Base-by-base conservation (phyloP, 208 protist species). In the Trypanosoma congolense region DNA sequence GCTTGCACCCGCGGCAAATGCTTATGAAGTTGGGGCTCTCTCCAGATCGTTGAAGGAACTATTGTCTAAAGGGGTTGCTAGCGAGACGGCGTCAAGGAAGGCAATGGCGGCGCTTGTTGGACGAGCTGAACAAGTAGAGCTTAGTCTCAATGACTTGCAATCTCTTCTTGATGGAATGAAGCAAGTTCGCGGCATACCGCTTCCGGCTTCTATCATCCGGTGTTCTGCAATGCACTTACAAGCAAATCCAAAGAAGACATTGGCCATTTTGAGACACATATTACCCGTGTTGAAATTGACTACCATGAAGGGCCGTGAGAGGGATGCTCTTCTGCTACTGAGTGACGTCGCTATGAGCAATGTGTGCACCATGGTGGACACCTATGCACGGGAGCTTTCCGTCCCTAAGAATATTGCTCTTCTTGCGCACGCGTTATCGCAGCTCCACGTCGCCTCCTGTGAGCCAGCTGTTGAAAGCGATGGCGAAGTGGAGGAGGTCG, bases 1-100 rank as follows among this genome's bases (percentile, higher is more conserved):
- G 21, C 52, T 69, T 28, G 61, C 69, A 14, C 45, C 56, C 4
- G 24, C 40, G n/a, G 47, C 53, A 2, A 75, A 75, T 47, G 69
- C 61, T 0, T 75, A 70, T 35, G 69, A 75, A 33, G 61, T 82
- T 35, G 65, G 60, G 5, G 55, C 58, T 25, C 61, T 88, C 24
- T 60, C 74, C 2, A 58, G 61, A 16, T 30, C 36, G 10, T 42
- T 72, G 18, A 43, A 64, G 1, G 45, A 45, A 25, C 44, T 84
- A 14, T 36, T 45, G 2, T 55, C 26, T n/a, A 38, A 24, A 12
- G 44, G 49, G 18, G 18, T 54, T 42, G 44, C 57, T 46, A 40
- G 60, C 24, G 41, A 47, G 46, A n/a, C 36, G 21, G 30, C 14
- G 25, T 41, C 53, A 22, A 33, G 26, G 5, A 48, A 30, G 29